phyloP scores from a whole-genome alignment of 1,139 yeast genomes.

The Kodamaea anthophila region DNA sequence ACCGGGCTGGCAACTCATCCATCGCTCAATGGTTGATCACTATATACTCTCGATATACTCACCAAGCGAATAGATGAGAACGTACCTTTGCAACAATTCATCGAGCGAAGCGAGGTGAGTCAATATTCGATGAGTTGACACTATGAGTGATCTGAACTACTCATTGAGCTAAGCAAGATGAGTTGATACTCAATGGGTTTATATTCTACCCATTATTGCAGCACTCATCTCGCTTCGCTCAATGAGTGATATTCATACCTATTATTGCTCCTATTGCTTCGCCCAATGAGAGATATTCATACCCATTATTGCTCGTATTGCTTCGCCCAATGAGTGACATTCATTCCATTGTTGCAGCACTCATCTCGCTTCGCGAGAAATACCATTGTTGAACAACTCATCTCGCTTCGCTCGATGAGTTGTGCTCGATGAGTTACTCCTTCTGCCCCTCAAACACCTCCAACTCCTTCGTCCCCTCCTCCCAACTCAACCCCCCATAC shows the following conservation, averaged over 20 bases:
- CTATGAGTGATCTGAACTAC: no score
- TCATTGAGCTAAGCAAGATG: no score
- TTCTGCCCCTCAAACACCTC: slow-evolving; percentile 56
- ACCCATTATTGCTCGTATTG: neutral
- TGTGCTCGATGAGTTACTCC: slow-evolving; percentile 13
- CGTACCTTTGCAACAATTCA: neutral
- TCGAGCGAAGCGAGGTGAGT: no score
- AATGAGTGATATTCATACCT: no score
- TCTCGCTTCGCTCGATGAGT: slow-evolving; percentile 1
- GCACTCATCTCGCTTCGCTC: slow-evolving; percentile 1
- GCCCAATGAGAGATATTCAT: neutral
- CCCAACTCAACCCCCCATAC: slow-evolving; percentile 73
- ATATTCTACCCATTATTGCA: neutral
- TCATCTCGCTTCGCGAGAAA: neutral
- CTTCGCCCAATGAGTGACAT: no score
- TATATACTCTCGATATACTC: neutral
- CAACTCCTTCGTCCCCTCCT: slow-evolving; percentile 69
- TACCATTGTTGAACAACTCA: neutral
- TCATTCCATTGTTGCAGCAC: neutral
- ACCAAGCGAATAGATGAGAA: neutral
- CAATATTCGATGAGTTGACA: no score
- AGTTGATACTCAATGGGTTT: neutral
- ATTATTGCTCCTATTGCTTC: neutral
- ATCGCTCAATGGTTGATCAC: no score
- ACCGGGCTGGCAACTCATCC: no score